Evolutionary conservation across 305 asterid species (phyloP), one percentile per base, ranked within the genome.

Genomic region (Ajuga reptans): DNA sequence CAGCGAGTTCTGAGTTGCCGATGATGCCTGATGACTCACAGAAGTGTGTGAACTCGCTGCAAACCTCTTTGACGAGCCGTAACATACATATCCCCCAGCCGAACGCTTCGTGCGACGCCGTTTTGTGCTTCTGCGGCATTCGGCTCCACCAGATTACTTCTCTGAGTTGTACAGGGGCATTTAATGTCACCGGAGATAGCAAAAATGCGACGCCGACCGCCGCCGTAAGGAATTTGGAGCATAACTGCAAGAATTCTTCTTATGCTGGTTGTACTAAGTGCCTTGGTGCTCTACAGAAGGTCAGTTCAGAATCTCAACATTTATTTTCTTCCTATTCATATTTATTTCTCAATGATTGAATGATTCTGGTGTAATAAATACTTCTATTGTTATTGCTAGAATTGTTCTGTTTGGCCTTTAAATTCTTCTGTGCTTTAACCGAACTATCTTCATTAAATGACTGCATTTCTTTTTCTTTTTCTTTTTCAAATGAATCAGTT

Each of bases 21-120:
- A 86, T 88, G 97, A 85, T 90, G 91, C 98, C 98, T 1, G 96
- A 90, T 46, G 98, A 92, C 81, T 87, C 97, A 1, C 98, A 92
- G 82, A 88, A 83, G 74, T 92, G 98, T 31, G 98, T 90, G 42
- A 77, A 88, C 82, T 75, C 97, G 69, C 89, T 92, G 21, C 98
- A 90, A 74, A 75, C 33, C 75, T 85, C 97, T 36, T 24, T 92
- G 64, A 45, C 52, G 52, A 80, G 83, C 76, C 87, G 96, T 10
- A 79, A 84, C 66, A 90, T 92, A 10, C 81, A 79, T 6, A 65
- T 92, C 3, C 91, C 95, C 0, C 92, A 85, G 81, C 90, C 97
- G 2, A 92, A 92, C 78, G 78, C 83, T 3, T 74, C 97, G 6
- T 92, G 98, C 82, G 98, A 92, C 75, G 83, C 98, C 70, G 90